These are phyloP conservation scores for Leonotis leonurus DNA, from an alignment of 257 asterid genomes.

Conservation along the genomic window DNA sequence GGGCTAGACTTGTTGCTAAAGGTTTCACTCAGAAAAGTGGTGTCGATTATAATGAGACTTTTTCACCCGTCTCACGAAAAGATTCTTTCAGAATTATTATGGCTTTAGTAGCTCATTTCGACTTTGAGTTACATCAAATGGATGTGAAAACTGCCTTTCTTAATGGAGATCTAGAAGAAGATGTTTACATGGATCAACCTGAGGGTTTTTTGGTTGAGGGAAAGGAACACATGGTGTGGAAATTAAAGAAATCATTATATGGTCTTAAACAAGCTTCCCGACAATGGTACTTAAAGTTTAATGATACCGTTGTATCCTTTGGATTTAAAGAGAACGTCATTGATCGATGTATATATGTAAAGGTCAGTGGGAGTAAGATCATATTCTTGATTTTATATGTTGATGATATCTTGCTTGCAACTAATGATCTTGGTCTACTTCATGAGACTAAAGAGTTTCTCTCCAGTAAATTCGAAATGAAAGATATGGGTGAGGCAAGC, in stretches of 20 bases:
- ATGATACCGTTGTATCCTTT: not conserved
- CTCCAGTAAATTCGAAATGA: not conserved
- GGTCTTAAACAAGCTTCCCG: not conserved
- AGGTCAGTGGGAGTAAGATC: not conserved
- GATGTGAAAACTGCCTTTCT: not conserved
- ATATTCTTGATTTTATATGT: not conserved
- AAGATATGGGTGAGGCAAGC: not conserved
- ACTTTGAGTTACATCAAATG: not conserved
- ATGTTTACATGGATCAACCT: not conserved
- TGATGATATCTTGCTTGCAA: not conserved
- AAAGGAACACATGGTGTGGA: not conserved
- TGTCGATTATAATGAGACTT: not conserved
- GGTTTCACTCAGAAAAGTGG: not conserved
- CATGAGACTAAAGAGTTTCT: not conserved
- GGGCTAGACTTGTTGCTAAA: not conserved
- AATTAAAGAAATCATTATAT: not conserved
- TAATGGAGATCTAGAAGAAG: not conserved
- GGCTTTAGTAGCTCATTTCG: not conserved
- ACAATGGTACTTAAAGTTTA: not conserved
- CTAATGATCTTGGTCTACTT: not conserved
- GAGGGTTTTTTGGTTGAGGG: not conserved
- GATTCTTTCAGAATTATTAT: not conserved
- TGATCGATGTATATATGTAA: not conserved
- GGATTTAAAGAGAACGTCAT: not conserved
- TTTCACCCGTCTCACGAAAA: not conserved